A percentile compares a stretch with the other conserved stretches of the same genome.
These are phyloP conservation scores for Pseudoperonospora humuli DNA, from an alignment of 352 stramenopile species.

Conservation along the genomic window DNA sequence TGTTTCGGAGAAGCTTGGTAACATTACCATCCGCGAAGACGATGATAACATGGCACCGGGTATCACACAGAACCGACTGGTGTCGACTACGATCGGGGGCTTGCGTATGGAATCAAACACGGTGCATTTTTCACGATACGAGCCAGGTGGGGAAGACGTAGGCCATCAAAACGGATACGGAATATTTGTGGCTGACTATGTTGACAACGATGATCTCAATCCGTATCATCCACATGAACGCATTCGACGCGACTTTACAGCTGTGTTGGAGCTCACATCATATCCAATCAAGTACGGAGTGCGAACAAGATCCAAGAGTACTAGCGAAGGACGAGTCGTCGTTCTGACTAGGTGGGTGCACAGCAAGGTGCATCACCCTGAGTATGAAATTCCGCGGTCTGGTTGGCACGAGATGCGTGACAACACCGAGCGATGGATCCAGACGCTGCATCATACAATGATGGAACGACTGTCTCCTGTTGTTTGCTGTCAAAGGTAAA, in stretches of 20 bases:
- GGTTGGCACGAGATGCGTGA: constrained; percentile 29
- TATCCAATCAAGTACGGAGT: constrained; percentile 21
- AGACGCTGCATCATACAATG: constrained; percentile 27
- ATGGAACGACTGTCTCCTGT: constrained; percentile 24
- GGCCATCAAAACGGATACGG: constrained; percentile 20
- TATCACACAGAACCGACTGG: constrained; percentile 33
- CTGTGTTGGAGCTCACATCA: constrained; percentile 22
- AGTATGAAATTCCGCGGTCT: constrained; percentile 23
- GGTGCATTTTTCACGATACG: constrained; percentile 29
- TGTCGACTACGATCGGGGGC: constrained; percentile 21
- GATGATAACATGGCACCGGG: constrained; percentile 28
- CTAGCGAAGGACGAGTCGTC: constrained; percentile 19
- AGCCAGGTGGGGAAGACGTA: constrained; percentile 7
- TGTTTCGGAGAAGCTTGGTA: constrained; percentile 40
- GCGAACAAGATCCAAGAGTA: constrained; percentile 17
- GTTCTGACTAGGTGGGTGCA: constrained; percentile 31
- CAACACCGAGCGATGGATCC: constrained; percentile 30
- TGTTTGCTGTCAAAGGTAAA: constrained; percentile 18
- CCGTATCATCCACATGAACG: constrained; percentile 35
- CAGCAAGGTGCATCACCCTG: constrained; percentile 25
- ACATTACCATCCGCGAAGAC: constrained; percentile 41
- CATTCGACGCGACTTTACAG: constrained; percentile 32
- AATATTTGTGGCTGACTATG: constrained; percentile 38
- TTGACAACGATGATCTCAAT: constrained; percentile 39
- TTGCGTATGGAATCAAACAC: constrained; percentile 41